Evolutionary conservation across 805 yeast species (phyloP).

Genomic region (Hagleromyces aurorensis): DNA sequence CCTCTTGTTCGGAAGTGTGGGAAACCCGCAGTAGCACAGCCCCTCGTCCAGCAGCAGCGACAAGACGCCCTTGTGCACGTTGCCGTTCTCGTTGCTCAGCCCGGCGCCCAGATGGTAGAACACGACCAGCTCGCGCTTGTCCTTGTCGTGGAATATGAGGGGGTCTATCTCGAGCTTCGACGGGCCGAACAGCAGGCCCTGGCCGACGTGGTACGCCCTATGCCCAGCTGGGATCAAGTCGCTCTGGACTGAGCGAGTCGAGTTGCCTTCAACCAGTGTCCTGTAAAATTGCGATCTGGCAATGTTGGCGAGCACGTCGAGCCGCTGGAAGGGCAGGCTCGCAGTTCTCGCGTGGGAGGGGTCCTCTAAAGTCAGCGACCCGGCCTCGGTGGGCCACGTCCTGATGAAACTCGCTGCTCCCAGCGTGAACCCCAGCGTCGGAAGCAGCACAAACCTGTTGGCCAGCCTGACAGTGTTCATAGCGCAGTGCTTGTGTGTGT

Average conservation of each 20-base stretch:
- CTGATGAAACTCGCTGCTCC: constrained; percentile 25
- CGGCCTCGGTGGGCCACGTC: constrained; percentile 29
- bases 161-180: constrained; percentile 71
- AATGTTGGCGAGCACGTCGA: constrained; percentile 23
- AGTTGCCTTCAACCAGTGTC: constrained; percentile 15
- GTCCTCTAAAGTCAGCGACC: constrained; percentile 13
- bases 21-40: constrained; percentile 78
- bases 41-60: constrained; percentile 80
- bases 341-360: constrained; percentile 12
- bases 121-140: constrained; percentile 47
- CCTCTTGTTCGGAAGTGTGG: constrained; percentile 63
- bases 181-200: constrained; percentile 64
- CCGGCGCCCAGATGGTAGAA: constrained; percentile 66
- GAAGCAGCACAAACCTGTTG: constrained; percentile 21
- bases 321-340: constrained; percentile 23
- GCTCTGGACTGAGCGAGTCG: constrained; percentile 30
- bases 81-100: constrained; percentile 60
- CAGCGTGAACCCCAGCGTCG: constrained; percentile 24
- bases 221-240: constrained; percentile 51
- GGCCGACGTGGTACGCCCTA: constrained; percentile 54
- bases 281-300: constrained; percentile 11
- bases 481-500: constrained; percentile 1
- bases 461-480: constrained; percentile 3
- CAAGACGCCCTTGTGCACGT: constrained; percentile 74
- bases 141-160: constrained; percentile 45